Conservation (phyloP, 140 eudicot species). For the Cichorium intybus region DNA sequence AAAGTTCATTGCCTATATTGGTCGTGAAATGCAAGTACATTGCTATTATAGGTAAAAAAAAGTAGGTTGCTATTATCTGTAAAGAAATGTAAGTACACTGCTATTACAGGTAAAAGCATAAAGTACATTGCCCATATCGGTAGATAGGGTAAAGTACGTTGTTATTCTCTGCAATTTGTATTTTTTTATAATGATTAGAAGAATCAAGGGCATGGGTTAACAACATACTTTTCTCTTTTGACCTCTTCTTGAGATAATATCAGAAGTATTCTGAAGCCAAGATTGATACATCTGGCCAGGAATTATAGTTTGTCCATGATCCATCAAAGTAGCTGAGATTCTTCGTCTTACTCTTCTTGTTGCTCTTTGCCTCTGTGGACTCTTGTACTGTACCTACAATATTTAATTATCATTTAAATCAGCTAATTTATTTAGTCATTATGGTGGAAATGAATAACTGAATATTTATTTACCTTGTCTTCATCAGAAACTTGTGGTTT, state of each 20-base stretch:
- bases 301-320: slow-evolving; percentile 72
- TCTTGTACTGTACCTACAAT: slow-evolving; percentile 33
- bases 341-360: slow-evolving; percentile 49
- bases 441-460: slow-evolving; percentile 34
- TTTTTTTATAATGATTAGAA: background rate
- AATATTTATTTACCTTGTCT: slow-evolving; percentile 24
- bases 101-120: no score
- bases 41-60: no score
- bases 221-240: slow-evolving; percentile 55
- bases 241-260: slow-evolving; percentile 54
- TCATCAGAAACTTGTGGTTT: slow-evolving; percentile 45
- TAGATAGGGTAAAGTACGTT: background rate
- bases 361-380: slow-evolving; percentile 33
- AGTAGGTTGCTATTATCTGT: no score
- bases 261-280: slow-evolving; percentile 74
- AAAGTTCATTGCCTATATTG: no score
- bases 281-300: slow-evolving; percentile 77
- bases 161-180: background rate
- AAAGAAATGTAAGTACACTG: background rate
- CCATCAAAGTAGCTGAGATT: slow-evolving; percentile 47
- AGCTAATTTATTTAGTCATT: slow-evolving; percentile 5
- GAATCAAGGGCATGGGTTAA: background rate
- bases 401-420: background rate
- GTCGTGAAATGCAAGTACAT: no score
- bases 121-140: no score